Base-by-base conservation (phyloP, 768 basidiomycete species). In the Nidularia pulvinata region DNA sequence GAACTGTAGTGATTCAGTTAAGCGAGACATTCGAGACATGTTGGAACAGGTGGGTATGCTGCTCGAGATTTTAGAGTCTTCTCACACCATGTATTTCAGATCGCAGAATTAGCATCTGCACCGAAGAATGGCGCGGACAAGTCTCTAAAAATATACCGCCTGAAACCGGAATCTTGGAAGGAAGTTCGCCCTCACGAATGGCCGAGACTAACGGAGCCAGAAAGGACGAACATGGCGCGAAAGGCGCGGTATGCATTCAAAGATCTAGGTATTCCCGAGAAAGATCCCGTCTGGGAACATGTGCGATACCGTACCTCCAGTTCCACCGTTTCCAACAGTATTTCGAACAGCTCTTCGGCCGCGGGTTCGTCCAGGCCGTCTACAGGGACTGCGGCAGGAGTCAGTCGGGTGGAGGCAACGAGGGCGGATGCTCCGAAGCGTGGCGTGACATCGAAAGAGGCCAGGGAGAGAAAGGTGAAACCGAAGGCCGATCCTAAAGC, bases 181-280 rank as follows among this genome's bases (percentile, higher is more conserved):
- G 84, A 91, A 60, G 84, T 90, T 25, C 83, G 86, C 5, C 89
- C 89, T 0, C 84, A 76, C 53, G 85, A 84, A 56, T 88, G 80
- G 77, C 70, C 76, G 0, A 71, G 71, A 32, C 71, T 87, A 30
- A 70, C 71, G 2, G 78, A 81, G 32, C 48, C 69, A 2, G 81
- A 84, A 45, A 76, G 81, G 4, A 70, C 68, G 6, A 59, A 55
- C n/a, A 70, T 90, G 65, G 76, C 81, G 6, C 76, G 81, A 39
- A 70, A 74, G 32, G 86, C 82, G 1, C 77, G 84, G 46, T 56
- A 69, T 13, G 77, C 69, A 0, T 75, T 87, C 59, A 70, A 67
- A 34, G 65, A 63, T 32, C 69, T 89, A 50, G 77, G 76, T 25
- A 81, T 89, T 55, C 81, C 82, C 22, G 76, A 84, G 53, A 76